These are phyloP conservation scores for Malus hybrid DNA, from an alignment of 331 rosid genomes.

Conservation along the genomic window DNA sequence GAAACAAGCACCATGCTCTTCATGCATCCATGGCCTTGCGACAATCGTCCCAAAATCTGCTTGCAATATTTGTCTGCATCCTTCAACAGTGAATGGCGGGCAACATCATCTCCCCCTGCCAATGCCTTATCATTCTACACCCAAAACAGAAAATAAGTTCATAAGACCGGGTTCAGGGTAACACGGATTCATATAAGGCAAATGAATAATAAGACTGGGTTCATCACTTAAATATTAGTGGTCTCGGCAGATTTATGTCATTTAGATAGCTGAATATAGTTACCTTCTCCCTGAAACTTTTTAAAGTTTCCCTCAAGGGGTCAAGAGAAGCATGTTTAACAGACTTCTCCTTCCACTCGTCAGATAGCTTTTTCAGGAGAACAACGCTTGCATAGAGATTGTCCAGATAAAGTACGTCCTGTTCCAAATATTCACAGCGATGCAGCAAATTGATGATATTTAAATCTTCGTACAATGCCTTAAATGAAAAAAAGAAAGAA, in stretches of 20 bases:
- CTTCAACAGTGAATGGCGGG: conserved; percentile 20
- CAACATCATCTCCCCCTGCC: conserved; percentile 13
- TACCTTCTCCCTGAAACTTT: conserved; percentile 62
- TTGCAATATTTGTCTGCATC: conserved; percentile 35
- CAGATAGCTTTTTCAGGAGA: conserved; percentile 53
- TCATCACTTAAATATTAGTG: background rate
- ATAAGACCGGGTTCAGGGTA: background rate
- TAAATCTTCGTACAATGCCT: background rate
- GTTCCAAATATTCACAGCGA: conserved; percentile 14
- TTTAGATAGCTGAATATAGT: background rate
- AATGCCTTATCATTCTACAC: conserved; percentile 33
- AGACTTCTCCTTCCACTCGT: conserved; percentile 50
- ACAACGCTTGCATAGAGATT: conserved; percentile 63
- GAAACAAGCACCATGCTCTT: conserved; percentile 23
- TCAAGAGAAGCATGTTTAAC: conserved; percentile 40
- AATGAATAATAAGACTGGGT: background rate
- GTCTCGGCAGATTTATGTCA: background rate
- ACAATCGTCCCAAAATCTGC: conserved; percentile 18
- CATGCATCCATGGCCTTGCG: conserved; percentile 31
- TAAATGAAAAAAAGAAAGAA: background rate
- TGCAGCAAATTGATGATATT: background rate
- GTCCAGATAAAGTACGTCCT: conserved; percentile 68
- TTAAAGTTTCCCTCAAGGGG: conserved; percentile 51
- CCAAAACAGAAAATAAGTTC: background rate
- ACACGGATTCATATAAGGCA: background rate